Base-by-base conservation (phyloP, 371 early-diverging fungal genomes). In the Syncephalastrum sp. region DNA sequence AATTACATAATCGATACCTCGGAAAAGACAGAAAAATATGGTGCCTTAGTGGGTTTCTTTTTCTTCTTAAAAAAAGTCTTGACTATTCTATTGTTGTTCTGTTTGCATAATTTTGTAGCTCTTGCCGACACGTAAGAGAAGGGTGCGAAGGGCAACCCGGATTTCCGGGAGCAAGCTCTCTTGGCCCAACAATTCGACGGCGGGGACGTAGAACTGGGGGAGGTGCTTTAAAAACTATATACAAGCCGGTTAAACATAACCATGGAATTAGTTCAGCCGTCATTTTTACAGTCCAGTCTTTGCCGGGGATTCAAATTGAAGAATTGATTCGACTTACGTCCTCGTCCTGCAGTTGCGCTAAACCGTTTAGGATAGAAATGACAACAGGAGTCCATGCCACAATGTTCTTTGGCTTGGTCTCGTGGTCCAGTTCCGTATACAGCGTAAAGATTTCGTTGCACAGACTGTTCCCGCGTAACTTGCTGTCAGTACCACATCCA, bases 311-410 rank as follows among this genome's bases (percentile, higher is more conserved):
- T 33, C 38, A 17, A 48, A 33, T 33, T 7, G 38, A 33, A 33
- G 38, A 33, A 33, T 27, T 45, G 16, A 15, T 46, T 17, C 44
- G 19, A 60, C 72, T 66, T 69, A 74, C 74, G 52, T 82, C 82
- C 71, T 82, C 73, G 52, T 79, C 77, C 62, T 79, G 74, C 25
- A 82, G 57, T 25, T 75, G 72, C 7, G 78, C 58, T 50, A 77
- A 57, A 14, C 76, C 79, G 41, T 66, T 70, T 33, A 82, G 45
- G 21, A 82, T 75, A 16, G 74, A 72, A 6, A 79, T 75, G 24
- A 82, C 77, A 16, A 79, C 76, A 42, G 82, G 79, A 42, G 82
- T 77, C 82, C 82, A 82, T 43, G 82, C 82, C 47, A 70, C 72
- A 61, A 82, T 74, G 45, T 79, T 77, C 52, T 73, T 71, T 8